Evolutionary conservation across 108 stramenopile genomes (phyloP).

Genomic region (Schizochytrium sp.): DNA sequence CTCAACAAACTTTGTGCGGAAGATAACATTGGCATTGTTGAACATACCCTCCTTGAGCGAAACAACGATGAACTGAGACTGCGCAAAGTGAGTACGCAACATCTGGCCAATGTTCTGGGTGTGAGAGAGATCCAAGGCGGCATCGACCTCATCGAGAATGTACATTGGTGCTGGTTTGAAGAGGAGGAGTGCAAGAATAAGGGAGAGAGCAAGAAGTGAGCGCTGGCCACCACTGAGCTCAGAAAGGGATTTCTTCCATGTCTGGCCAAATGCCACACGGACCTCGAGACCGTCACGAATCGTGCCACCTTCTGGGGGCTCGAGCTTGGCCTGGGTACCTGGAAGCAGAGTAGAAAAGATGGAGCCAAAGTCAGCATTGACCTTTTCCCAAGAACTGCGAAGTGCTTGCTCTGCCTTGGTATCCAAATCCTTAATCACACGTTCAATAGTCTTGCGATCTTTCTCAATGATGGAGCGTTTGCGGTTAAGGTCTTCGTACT

Average conservation of each 20-base stretch:
- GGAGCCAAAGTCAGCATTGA: conserved; percentile 97
- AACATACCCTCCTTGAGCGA: conserved; percentile 99
- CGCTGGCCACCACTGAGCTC: conserved; percentile 98
- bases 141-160: conserved; percentile 98
- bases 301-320: conserved; percentile 89
- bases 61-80: conserved; percentile 98
- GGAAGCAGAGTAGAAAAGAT: conserved; percentile 97
- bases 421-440: conserved; percentile 95
- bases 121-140: conserved; percentile 97
- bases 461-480: conserved; percentile 97
- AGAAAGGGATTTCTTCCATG: conserved; percentile 97
- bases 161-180: conserved; percentile 99
- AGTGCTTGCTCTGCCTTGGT: conserved; percentile 94
- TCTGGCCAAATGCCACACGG: conserved; percentile 92
- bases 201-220: conserved; percentile 93
- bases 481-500: conserved; percentile 93
- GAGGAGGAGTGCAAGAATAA: conserved; percentile 93
- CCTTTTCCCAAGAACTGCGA: conserved; percentile 90
- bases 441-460: conserved; percentile 96
- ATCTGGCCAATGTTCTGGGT: conserved; percentile 99
- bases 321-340: conserved; percentile 93
- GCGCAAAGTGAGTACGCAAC: conserved; percentile 97
- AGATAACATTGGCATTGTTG: conserved; percentile 99
- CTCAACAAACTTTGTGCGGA: conserved; percentile 98
- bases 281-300: conserved; percentile 97